These are phyloP conservation scores for Eimeria mitis DNA, from an alignment of 169 alveolate species.

Conservation along the genomic window DNA sequence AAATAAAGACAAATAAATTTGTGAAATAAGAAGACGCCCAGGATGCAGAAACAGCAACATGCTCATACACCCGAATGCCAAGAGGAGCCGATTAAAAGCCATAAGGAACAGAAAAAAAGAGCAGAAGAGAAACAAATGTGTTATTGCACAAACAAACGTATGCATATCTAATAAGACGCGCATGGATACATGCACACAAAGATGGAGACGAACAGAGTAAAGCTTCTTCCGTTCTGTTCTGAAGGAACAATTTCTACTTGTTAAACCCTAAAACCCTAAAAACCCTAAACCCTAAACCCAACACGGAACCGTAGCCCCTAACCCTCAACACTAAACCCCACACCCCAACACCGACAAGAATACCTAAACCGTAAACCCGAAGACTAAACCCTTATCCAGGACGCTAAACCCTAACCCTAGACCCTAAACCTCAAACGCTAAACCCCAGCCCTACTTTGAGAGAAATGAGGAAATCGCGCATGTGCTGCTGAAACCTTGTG, in stretches of 20 bases:
- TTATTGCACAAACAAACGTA: background rate
- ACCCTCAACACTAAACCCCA: no score
- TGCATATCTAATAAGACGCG: no score
- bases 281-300: no score
- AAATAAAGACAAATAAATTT: background rate
- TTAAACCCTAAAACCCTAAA: no score
- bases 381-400: background rate
- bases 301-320: no score
- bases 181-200: background rate
- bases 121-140: background rate
- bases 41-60: background rate
- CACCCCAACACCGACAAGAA: no score
- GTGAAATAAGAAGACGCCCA: background rate
- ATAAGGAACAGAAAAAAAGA: background rate
- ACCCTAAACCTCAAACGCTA: background rate
- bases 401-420: background rate
- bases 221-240: background rate
- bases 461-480: slow-evolving; percentile 78
- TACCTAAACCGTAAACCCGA: background rate
- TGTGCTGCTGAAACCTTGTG: slow-evolving; percentile 74
- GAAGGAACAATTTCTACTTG: no score
- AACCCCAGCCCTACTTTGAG: slow-evolving; percentile 47
- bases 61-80: slow-evolving; percentile 25
- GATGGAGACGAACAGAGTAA: background rate
- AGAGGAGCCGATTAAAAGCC: background rate